phyloP scores from a whole-genome alignment of 202 grass and related monocot species.

The Dendrocalamus latiflorus region DNA sequence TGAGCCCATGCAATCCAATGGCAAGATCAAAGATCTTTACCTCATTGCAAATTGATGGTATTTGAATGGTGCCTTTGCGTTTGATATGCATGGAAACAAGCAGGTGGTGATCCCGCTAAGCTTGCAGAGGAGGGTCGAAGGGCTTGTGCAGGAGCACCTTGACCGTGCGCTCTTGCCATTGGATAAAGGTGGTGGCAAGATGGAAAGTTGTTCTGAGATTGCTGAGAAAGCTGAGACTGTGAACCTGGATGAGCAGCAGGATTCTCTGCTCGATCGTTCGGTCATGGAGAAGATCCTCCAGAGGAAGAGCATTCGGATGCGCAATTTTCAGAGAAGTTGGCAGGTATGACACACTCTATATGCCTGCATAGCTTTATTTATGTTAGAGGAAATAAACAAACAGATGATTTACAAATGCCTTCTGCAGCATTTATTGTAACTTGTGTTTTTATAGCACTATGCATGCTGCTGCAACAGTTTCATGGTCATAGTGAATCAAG shows the following conservation, averaged over 20 bases:
- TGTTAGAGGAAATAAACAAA: not conserved
- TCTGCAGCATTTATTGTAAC: not conserved
- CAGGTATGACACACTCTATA: constrained; percentile 47
- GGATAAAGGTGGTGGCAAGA: constrained; percentile 31
- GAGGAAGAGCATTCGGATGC: constrained; percentile 86
- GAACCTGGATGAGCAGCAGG: constrained; percentile 53
- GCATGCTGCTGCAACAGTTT: constrained; percentile 6
- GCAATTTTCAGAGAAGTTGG: constrained; percentile 88
- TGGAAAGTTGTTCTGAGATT: constrained; percentile 18
- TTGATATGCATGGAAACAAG: too few species aligned
- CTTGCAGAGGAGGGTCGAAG: too few species aligned
- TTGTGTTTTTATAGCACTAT: not conserved
- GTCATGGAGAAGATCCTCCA: constrained; percentile 96
- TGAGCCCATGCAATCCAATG: too few species aligned
- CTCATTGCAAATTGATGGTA: too few species aligned
- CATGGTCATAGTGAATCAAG: constrained; percentile 6
- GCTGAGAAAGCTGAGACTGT: constrained; percentile 34
- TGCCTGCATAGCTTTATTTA: not conserved
- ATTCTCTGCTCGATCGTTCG: constrained; percentile 58
- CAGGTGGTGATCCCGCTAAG: too few species aligned
- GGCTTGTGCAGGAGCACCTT: constrained; percentile 82
- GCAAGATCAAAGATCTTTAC: too few species aligned
- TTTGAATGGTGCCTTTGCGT: too few species aligned
- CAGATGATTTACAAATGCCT: not conserved
- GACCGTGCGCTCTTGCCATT: constrained; percentile 50